Evolutionary conservation across 192 early-diverging fungal species (phyloP).

Genomic region (Coemansia brasiliensis): DNA sequence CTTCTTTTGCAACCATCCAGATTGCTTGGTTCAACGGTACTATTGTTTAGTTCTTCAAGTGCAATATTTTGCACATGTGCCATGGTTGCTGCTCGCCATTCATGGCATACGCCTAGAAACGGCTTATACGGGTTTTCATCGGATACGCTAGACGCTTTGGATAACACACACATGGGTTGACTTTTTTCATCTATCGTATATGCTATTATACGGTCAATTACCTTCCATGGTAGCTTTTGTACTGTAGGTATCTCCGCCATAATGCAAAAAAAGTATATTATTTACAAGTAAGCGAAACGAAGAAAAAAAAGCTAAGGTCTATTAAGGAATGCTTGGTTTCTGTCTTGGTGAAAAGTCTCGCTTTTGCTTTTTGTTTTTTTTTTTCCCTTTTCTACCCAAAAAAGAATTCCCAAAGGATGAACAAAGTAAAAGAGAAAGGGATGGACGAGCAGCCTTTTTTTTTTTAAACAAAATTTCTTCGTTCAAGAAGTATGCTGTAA

Average conservation of each 20-base stretch:
- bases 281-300: not conserved
- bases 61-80: not conserved
- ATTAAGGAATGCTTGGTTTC: too few species aligned
- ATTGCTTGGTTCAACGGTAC: too few species aligned
- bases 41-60: too few species aligned
- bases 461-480: too few species aligned
- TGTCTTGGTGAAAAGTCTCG: not conserved
- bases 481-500: too few species aligned
- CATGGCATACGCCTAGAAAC: slow-evolving; percentile 1
- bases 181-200: not conserved
- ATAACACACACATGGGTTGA: slow-evolving; percentile 1
- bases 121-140: not conserved
- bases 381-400: too few species aligned
- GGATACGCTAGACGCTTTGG: not conserved
- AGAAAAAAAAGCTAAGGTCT: not conserved
- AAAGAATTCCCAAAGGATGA: not conserved
- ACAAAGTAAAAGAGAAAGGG: not conserved
- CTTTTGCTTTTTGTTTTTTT: too few species aligned
- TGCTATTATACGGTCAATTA: slow-evolving; percentile 12
- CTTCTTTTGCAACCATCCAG: too few species aligned
- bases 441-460: too few species aligned
- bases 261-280: slow-evolving; percentile 2
- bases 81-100: slow-evolving; percentile 1
- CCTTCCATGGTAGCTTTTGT: slow-evolving; percentile 15
- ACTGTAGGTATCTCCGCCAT: not conserved